Base-by-base conservation (phyloP, 768 basidiomycete species). In the Mycena rosella region DNA sequence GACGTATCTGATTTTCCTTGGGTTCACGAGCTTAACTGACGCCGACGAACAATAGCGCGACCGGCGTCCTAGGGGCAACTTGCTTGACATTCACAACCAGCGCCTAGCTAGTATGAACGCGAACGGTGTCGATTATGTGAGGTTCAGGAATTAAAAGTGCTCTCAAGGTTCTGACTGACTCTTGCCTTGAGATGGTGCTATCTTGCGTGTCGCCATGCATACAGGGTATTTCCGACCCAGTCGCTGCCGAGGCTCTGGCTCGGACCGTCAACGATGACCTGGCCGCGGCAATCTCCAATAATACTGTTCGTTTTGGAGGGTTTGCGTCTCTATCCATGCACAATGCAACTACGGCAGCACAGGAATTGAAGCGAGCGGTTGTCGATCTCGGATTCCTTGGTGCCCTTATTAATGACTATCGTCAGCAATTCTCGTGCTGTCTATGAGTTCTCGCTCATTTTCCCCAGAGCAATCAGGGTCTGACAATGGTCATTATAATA, bases 281-380 rank as follows among this genome's bases (percentile, higher is more conserved):
- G 9, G 81, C 81, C 20, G 74, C 74, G 14, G 67, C 70, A 3
- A 84, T 84, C 29, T 62, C 80, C 10, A 84, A 83, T 48, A 80
- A 80, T 45, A 82, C 82, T 0, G 73, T 73, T 24, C 76, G 83
- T 5, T 84, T 85, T 51, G 82, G 82, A 10, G 83, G 73, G 8
- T 84, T 84, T 65, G 84, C 82, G 10, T 71, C 83, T 5, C 61
- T 85, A 10, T 74, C 83, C 4, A 85, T 85, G 84, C 82, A 84
- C 51, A 81, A 85, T 57, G 81, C 83, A n/a, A 78, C 80, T 1
- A 72, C 71, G 26, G 84, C 83, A 3, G 80, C 78, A 8, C 72
- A 76, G 24, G 83, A 85, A 52, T 72, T 85, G n/a, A 77, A 78
- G 9, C 80, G 83, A 32, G 60, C 82, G 1, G 80, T 84, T 6